Evolutionary conservation across 805 yeast species (phyloP), one percentile per base, ranked within the genome.

Genomic region (Ogataea chonburiensis): DNA sequence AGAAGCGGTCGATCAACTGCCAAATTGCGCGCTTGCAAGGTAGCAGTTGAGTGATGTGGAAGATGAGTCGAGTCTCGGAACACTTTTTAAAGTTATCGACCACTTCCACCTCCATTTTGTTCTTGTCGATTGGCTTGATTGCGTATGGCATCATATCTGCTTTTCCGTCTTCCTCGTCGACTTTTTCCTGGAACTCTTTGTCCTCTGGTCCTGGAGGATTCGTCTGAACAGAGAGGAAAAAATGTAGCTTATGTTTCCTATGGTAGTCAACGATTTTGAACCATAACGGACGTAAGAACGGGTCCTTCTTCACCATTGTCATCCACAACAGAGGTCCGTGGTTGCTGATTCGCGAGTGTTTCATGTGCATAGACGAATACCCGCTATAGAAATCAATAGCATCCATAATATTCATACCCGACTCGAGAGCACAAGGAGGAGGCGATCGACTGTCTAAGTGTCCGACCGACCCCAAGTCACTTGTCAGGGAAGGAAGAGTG

Each of bases 311-410:
- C 35, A 76, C 54, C 17, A 71, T 38, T 0, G 81, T 56, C 4
- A 70, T 45, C 70, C 77, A 70, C 1, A 79, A 55, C 22, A 75
- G 62, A 0, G 81, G 77, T 1, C 81, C 83, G 53, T 66, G 70
- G 46, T 68, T 67, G 40, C 65, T 63, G 20, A 69, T 55, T 27
- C 75, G 55, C 3, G 67, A 58, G 31, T 63, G 67, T 17, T 62
- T 63, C 12, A 64, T 42, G 34, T 66, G 55, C 37, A 73, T 60
- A 0, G 81, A 70, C 3, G 66, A 44, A 44, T 63, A 64, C 2
- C 71, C 73, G 1, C 55, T 56, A 41, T 64, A 69, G 21, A 75
- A 59, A 34, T 70, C 63, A 5, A 76, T 57, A 1, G 40, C 38
- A 9, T 69, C 76, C 14, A 63, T 52, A 0, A 56, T 49, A 11